Percentiles rank a stretch among this genome's conserved stretches.
These are phyloP conservation scores for Ensete glaucum DNA, from an alignment of 176 grass and related monocot species.

Conservation along the genomic window DNA sequence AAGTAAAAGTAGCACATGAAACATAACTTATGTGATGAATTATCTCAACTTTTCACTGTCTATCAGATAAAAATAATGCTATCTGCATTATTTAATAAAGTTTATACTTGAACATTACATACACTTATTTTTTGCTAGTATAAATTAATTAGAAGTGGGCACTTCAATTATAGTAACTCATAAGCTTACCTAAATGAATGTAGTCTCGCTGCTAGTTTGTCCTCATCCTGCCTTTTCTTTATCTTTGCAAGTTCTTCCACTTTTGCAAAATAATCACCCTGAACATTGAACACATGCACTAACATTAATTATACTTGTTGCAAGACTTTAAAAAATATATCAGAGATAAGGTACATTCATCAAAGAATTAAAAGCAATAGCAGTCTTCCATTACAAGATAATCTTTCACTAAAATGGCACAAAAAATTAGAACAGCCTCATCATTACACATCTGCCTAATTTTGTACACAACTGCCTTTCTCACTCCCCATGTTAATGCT, in stretches of 20 bases:
- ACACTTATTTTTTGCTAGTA: not conserved
- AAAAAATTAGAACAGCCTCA: no score
- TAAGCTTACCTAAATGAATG: slow-evolving; percentile 64
- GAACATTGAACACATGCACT: not conserved
- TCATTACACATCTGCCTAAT: no score
- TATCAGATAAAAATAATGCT: no score
- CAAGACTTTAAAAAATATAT: not conserved
- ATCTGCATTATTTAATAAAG: no score
- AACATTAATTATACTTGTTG: not conserved
- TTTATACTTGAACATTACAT: not conserved
- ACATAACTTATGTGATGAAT: not conserved
- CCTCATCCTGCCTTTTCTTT: slow-evolving; percentile 75
- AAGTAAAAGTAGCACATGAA: not conserved
- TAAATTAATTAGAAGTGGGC: not conserved
- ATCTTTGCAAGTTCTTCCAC: slow-evolving; percentile 54
- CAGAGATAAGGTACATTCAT: not conserved
- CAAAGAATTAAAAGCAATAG: no score
- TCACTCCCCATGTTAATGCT: no score
- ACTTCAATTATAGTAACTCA: not conserved
- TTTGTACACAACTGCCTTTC: no score
- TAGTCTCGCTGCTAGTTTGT: slow-evolving; percentile 65
- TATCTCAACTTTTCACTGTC: no score
- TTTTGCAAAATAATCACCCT: slow-evolving; percentile 78
- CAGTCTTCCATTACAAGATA: no score
- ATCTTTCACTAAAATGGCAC: no score